Evolutionary conservation across 108 stramenopile genomes (phyloP), one percentile per base, ranked within the genome.

Genomic region (Mediolabrus comicus): DNA sequence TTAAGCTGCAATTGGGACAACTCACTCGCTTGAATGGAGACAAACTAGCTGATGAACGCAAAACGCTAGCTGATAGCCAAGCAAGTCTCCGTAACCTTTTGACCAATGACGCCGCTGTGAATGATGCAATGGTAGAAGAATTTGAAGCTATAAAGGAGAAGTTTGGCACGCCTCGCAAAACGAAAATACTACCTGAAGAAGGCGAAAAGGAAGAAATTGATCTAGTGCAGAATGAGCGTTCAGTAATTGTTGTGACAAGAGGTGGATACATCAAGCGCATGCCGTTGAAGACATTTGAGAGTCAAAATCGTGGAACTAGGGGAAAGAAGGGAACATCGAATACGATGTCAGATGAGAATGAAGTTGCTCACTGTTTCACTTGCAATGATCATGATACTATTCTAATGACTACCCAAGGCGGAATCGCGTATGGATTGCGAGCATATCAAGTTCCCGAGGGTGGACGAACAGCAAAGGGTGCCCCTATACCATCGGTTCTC

Each of bases 211-310:
- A 67, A n/a, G 96, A 95, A 38, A 83, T 96, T 28, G 95, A 97
- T 70, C 69, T 97, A 55, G 71, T 97, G 53, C 82, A 84, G 33
- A 98, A 98, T 71, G 83, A 86, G 16, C 67, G 92, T 41, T 91
- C 90, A 10, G 96, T 98, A 25, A 92, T 98, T 57, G 91, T 98
- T 30, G 88, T 98, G 5, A 97, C 96, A 6, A 69, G 89, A 19
- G 87, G 89, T 51, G 96, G 98, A 17, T 97, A 98, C 79, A 94
- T 98, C 65, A 98, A 98, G 65, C 86, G 98, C 28, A 96, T 98
- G 96, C 93, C 96, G 27, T 70, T 97, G 14, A 86, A 88, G 39
- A 90, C 91, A 12, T 98, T 98, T 71, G 89, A 97, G 61, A 87
- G 87, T 39, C 97, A 98, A 63, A 83, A 80, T 60, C 84, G 90